Percentiles rank a stretch among this genome's conserved stretches.
Conservation (phyloP, 257 asterid genomes). For the Petrea volubilis region DNA sequence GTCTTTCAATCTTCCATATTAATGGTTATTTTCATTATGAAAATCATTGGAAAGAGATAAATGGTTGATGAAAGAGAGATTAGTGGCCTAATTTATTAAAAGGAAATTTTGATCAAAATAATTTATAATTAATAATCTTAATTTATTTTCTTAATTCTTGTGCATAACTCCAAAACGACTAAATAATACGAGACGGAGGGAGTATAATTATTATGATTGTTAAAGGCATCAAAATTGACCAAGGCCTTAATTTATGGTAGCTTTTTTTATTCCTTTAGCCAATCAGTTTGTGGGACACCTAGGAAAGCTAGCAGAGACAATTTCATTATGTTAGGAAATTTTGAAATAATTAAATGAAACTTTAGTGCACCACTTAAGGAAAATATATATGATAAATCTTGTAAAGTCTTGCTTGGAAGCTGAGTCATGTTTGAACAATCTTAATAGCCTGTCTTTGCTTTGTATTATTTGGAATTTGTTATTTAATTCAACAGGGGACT, state of each 20-base stretch:
- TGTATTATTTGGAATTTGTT: neutral
- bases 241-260: neutral
- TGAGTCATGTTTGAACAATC: neutral
- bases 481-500: neutral
- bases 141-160: no score
- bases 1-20: no score
- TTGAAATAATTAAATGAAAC: neutral
- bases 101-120: no score
- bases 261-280: neutral
- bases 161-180: no score
- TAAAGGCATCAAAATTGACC: neutral
- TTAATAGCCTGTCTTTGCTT: neutral
- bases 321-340: neutral
- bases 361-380: neutral
- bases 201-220: neutral
- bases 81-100: no score
- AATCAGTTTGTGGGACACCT: neutral
- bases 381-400: neutral
- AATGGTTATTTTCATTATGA: no score
- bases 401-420: conserved; percentile 19
- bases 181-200: no score
- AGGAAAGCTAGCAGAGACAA: neutral
- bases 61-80: no score
- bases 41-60: no score
- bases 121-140: no score